A percentile compares a stretch with the other conserved stretches of the same genome.
These are phyloP conservation scores for Ophiosphaerella narmari DNA, from an alignment of 2,329 filamentous ascomycete genomes.

Conservation along the genomic window DNA sequence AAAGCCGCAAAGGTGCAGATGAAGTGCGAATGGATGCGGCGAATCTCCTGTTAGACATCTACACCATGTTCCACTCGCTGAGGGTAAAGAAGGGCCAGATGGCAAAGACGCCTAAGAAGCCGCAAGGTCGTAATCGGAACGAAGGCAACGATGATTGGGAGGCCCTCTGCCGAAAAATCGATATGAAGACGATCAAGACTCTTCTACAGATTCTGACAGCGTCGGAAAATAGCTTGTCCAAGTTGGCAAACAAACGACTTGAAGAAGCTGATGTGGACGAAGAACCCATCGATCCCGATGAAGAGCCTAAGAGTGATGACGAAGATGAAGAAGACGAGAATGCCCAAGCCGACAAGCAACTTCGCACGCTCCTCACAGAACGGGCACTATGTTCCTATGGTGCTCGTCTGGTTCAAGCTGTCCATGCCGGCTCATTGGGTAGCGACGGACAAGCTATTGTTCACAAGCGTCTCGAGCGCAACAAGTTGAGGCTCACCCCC, in stretches of 20 bases:
- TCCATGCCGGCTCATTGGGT: conserved; percentile 77
- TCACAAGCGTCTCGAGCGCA: conserved; percentile 73
- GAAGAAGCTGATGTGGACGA: conserved; percentile 67
- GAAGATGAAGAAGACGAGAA: conserved; percentile 53
- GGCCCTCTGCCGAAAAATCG: conserved; percentile 72
- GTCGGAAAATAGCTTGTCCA: conserved; percentile 68
- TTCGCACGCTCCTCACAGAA: conserved; percentile 76
- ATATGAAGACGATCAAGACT: conserved; percentile 64
- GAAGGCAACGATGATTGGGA: conserved; percentile 55
- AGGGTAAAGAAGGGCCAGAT: conserved; percentile 52
- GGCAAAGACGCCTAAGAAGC: conserved; percentile 38
- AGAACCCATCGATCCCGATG: conserved; percentile 68
- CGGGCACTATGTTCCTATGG: conserved; percentile 84
- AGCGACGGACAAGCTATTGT: conserved; percentile 57
- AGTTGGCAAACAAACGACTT: conserved; percentile 39
- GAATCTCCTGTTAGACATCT: conserved; percentile 78
- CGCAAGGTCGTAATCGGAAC: conserved; percentile 23
- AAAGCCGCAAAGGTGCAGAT: conserved; percentile 67
- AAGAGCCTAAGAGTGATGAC: conserved; percentile 65
- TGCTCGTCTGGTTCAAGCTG: conserved; percentile 80
- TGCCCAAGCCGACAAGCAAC: conserved; percentile 57
- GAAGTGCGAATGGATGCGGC: conserved; percentile 77
- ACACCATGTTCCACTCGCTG: conserved; percentile 77
- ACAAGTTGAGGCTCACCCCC: conserved; percentile 76
- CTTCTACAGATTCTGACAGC: conserved; percentile 78